Conservation (phyloP, 2,329 filamentous ascomycete genomes). For the Chalaropsis thielavioides region DNA sequence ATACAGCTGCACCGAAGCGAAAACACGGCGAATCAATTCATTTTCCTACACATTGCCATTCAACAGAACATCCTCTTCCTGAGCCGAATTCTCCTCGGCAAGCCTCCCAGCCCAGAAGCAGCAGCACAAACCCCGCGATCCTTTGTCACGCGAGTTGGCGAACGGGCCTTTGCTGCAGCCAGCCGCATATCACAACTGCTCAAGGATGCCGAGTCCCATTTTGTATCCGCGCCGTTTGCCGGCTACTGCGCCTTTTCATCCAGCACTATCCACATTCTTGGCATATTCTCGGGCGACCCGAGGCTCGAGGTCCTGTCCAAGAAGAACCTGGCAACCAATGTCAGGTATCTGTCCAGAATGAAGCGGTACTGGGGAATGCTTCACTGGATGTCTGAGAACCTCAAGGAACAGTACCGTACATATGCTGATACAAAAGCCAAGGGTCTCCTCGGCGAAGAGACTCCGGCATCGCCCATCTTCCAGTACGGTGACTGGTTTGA, state of each 20-base stretch:
- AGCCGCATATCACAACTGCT: slow-evolving; percentile 76
- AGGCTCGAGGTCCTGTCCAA: slow-evolving; percentile 64
- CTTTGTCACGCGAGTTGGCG: slow-evolving; percentile 62
- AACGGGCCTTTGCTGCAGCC: slow-evolving; percentile 67
- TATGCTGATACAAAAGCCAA: slow-evolving; percentile 69
- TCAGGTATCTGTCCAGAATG: slow-evolving; percentile 85
- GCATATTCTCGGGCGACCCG: slow-evolving; percentile 74
- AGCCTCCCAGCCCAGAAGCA: slow-evolving; percentile 14
- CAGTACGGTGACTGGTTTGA: slow-evolving; percentile 98
- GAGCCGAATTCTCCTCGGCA: slow-evolving; percentile 48
- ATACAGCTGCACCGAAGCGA: slow-evolving; percentile 72
- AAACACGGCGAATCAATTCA: slow-evolving; percentile 75
- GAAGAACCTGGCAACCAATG: slow-evolving; percentile 70
- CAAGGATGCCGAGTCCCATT: slow-evolving; percentile 58
- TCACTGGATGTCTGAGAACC: slow-evolving; percentile 85
- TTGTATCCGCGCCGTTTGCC: slow-evolving; percentile 78
- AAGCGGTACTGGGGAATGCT: slow-evolving; percentile 99
- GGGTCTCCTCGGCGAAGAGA: slow-evolving; percentile 5
- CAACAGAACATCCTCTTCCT: slow-evolving; percentile 85
- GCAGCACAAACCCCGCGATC: slow-evolving; percentile 51
- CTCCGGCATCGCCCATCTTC: slow-evolving; percentile 42
- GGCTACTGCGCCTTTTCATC: slow-evolving; percentile 91
- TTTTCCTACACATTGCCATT: slow-evolving; percentile 80
- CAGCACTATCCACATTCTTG: slow-evolving; percentile 85
- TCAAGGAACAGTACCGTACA: slow-evolving; percentile 74